Evolutionary conservation across 1,139 yeast species (phyloP), one percentile per base, ranked within the genome.

Genomic region (Pichia sp.): DNA sequence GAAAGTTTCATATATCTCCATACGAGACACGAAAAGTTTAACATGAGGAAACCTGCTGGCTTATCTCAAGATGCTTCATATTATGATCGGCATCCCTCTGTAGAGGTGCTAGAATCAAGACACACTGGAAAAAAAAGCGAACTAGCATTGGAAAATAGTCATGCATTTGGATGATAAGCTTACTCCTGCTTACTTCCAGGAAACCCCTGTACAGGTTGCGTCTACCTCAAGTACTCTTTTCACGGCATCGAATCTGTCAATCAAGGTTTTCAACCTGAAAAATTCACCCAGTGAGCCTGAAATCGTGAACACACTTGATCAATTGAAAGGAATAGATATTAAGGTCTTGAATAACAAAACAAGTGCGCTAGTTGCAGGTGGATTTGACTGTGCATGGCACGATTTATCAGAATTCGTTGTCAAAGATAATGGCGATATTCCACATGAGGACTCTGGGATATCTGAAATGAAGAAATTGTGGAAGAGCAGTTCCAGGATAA

Each of bases 401-500:
- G 70, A 73, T 34, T 56, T 71, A 33, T 50, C 56, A 2, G 58
- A 60, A 16, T 52, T 47, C 34, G 36, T 52, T 12, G 33, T 44
- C 2, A 54, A 56, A 6, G 30, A 41, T 14, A 55, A 47, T 7
- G 44, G 31, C 17, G 20, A 34, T 10, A 6, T 16, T 8, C 8
- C 8, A 14, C n/a, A 9, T 33, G 48, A 45, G 14, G 48, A 45
- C 20, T 12, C 48, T 12, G 36, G 36, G 14, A 45, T 45, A 8
- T 45, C 48, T 51, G 54, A 59, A 14, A 48, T 59, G 51, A 63
- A 60, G 17, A 59, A 58, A 17, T 61, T 69, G 6, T 72, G 68
- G 59, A 66, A 81, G 43, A 73, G 81, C 2, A 78, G 87, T 24
- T 72, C 88, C 46, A 87, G 96, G 0, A 68, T 91, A 43, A 76